Evolutionary conservation across 257 asterid genomes (phyloP).

Genomic region (Orobanche coerulescens): DNA sequence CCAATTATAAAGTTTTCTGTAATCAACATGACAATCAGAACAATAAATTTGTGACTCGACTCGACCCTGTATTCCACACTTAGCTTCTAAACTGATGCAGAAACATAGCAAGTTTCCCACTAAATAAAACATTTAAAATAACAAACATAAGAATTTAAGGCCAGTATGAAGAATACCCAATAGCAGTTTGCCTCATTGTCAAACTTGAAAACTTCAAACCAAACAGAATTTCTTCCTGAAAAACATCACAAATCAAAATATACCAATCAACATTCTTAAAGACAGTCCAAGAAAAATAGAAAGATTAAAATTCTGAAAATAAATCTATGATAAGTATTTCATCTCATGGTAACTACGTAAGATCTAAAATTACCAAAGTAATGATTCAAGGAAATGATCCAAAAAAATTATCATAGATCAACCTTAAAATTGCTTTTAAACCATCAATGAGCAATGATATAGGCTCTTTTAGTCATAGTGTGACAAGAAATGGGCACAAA

Average conservation of each 20-base stretch:
- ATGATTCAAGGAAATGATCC: neutral
- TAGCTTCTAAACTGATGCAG: constrained; percentile 8
- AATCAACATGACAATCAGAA: neutral
- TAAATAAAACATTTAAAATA: neutral
- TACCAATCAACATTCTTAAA: constrained; percentile 9
- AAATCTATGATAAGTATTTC: neutral
- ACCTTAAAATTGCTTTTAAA: neutral
- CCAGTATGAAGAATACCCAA: constrained; percentile 46
- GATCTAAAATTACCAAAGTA: neutral
- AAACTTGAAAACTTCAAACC: constrained; percentile 88
- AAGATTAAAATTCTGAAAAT: neutral
- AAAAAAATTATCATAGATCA: neutral
- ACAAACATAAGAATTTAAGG: constrained; percentile 9
- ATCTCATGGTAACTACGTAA: neutral
- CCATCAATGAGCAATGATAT: constrained; percentile 6
- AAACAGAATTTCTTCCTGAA: constrained; percentile 56
- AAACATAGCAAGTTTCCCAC: neutral
- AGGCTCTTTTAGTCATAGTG: neutral
- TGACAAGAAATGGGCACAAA: neutral
- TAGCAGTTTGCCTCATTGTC: constrained; percentile 61
- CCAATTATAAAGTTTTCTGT: too few species aligned
- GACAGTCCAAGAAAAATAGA: constrained; percentile 1
- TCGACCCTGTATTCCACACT: neutral
- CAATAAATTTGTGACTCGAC: neutral
- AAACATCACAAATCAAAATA: constrained; percentile 24